phyloP scores from a whole-genome alignment of 2,329 filamentous ascomycete species.

The Zymoseptoria brevis region DNA sequence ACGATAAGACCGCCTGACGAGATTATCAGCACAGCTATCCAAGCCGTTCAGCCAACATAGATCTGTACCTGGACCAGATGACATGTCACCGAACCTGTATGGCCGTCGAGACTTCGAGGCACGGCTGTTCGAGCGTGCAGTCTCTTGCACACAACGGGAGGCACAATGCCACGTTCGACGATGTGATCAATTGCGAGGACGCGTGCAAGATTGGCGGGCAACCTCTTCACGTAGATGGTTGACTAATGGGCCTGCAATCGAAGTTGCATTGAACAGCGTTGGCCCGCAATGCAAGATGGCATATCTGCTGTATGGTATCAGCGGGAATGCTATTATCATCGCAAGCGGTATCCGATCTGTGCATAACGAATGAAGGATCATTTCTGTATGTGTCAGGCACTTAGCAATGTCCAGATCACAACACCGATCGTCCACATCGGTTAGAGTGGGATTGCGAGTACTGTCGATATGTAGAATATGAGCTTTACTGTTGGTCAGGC shows the following conservation, averaged over 20 bases:
- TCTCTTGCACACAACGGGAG: constrained; percentile 3
- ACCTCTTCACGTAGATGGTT: constrained; percentile 26
- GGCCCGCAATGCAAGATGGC: constrained; percentile 26
- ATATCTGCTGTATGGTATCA: constrained; percentile 37
- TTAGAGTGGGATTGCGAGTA: constrained; percentile 39
- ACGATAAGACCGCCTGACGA: no score
- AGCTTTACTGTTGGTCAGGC: constrained; percentile 43
- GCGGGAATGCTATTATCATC: constrained; percentile 40
- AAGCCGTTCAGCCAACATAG: no score
- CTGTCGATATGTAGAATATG: constrained; percentile 46
- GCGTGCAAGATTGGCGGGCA: constrained; percentile 6
- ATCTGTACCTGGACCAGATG: no score
- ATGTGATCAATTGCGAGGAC: constrained; percentile 13
- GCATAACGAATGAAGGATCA: constrained; percentile 48
- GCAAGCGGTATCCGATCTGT: constrained; percentile 44
- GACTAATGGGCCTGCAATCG: constrained; percentile 27
- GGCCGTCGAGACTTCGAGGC: background rate
- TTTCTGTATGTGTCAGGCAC: constrained; percentile 39
- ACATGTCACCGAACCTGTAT: no score
- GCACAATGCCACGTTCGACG: constrained; percentile 1
- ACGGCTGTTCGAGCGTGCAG: constrained; percentile 1
- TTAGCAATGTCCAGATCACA: constrained; percentile 37
- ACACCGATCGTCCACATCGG: constrained; percentile 46
- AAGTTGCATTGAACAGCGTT: constrained; percentile 13
- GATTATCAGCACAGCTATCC: no score